Evolutionary conservation across 331 rosid species (phyloP).

Genomic region (Dryas integrifolia): DNA sequence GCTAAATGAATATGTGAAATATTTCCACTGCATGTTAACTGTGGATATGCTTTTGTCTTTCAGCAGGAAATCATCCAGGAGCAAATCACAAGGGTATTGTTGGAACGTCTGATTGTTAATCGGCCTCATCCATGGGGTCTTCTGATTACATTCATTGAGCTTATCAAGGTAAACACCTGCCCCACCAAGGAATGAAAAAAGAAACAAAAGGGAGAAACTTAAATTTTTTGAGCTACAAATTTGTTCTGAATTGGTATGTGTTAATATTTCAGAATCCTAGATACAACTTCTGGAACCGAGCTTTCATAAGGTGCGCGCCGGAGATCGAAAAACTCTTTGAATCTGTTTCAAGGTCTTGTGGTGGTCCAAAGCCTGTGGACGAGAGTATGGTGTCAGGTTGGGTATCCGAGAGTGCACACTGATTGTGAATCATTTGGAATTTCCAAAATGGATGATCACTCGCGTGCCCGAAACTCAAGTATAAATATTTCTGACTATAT

Average conservation of each 20-base stretch:
- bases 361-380: constrained; percentile 88
- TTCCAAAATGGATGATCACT: neutral
- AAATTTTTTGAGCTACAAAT: neutral
- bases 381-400: constrained; percentile 83
- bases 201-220: neutral
- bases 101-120: constrained; percentile 89
- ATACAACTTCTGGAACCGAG: constrained; percentile 86
- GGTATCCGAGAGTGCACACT: constrained; percentile 58
- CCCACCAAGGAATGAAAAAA: neutral
- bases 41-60: constrained; percentile 1
- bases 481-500: no score
- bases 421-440: neutral
- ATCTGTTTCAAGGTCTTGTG: constrained; percentile 95
- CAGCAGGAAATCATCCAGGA: constrained; percentile 92
- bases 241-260: neutral
- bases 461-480: no score
- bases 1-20: no score
- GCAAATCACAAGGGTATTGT: constrained; percentile 92
- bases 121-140: constrained; percentile 99
- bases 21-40: constrained; percentile 1
- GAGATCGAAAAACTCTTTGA: constrained; percentile 94
- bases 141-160: constrained; percentile 87
- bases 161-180: constrained; percentile 62
- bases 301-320: constrained; percentile 91
- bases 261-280: constrained; percentile 68